Conservation (phyloP, 169 alveolate species). For the Plasmodium gaboni region DNA sequence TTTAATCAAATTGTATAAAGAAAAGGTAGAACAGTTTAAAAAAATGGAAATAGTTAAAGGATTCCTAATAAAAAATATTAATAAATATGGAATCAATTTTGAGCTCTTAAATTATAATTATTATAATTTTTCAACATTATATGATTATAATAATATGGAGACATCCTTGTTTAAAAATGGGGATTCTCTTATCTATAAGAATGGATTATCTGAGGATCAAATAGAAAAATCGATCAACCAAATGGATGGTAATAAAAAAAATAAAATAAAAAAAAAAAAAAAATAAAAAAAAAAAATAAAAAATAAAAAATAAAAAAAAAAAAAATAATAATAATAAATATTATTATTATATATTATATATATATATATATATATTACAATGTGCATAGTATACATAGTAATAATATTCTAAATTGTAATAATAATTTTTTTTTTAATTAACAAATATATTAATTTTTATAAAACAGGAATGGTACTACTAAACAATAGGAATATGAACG, state of each 20-base stretch:
- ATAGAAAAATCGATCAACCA: not conserved
- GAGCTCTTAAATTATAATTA: constrained; percentile 35
- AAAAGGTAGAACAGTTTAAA: constrained; percentile 19
- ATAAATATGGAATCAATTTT: constrained; percentile 52
- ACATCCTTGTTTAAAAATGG: not conserved
- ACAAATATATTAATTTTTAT: not conserved
- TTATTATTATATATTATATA: too few species aligned
- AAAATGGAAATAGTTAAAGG: constrained; percentile 43
- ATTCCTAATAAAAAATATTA: constrained; percentile 8
- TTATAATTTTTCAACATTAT: constrained; percentile 41
- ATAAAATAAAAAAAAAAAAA: too few species aligned
- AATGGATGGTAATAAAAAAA: not conserved
- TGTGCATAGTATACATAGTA: not conserved
- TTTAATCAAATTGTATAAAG: constrained; percentile 19
- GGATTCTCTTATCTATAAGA: not conserved
- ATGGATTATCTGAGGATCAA: not conserved
- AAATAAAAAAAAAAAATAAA: too few species aligned
- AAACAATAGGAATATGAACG: not conserved
- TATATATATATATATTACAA: too few species aligned
- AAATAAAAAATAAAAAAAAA: too few species aligned
- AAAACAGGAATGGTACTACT: not conserved
- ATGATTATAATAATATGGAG: constrained; percentile 28
- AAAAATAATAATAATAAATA: too few species aligned
- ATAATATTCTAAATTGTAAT: too few species aligned
- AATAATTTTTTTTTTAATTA: too few species aligned